phyloP scores from a whole-genome alignment of 495 filamentous ascomycete genomes.

The Aspergillus funiculosus region DNA sequence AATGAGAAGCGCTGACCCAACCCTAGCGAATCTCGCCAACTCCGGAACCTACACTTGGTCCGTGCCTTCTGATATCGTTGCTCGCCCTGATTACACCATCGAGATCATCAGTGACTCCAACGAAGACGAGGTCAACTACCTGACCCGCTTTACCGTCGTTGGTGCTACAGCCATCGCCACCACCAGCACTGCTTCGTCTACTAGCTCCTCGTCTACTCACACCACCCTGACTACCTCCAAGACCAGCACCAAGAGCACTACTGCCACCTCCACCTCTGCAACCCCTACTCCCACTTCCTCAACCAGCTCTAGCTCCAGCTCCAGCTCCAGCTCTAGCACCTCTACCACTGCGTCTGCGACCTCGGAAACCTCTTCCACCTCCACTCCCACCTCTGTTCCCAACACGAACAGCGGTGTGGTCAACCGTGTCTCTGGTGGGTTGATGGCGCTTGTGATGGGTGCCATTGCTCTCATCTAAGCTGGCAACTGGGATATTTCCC shows the following conservation, averaged over 20 bases:
- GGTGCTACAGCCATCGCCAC: slow-evolving; percentile 41
- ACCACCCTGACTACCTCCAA: slow-evolving; percentile 16
- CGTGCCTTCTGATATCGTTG: slow-evolving; percentile 37
- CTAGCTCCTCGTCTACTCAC: slow-evolving; percentile 24
- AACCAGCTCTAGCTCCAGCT: slow-evolving; percentile 5
- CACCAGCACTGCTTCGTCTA: slow-evolving; percentile 24
- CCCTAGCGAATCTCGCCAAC: slow-evolving; percentile 49
- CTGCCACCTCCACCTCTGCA: slow-evolving; percentile 14
- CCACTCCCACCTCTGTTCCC: slow-evolving; percentile 42
- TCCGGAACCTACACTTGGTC: slow-evolving; percentile 53
- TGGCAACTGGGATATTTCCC: slow-evolving; percentile 6
- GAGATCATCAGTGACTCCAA: slow-evolving; percentile 50
- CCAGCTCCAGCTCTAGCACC: slow-evolving; percentile 31
- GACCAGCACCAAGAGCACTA: slow-evolving; percentile 10
- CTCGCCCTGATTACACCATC: slow-evolving; percentile 51
- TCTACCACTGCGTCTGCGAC: slow-evolving; percentile 32
- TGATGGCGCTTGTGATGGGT: slow-evolving; percentile 36
- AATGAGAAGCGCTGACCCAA: slow-evolving; percentile 14
- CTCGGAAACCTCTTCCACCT: slow-evolving; percentile 53
- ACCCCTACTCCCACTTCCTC: slow-evolving; percentile 9
- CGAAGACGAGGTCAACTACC: slow-evolving; percentile 48
- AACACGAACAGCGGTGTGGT: slow-evolving; percentile 10
- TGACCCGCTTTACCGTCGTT: slow-evolving; percentile 51
- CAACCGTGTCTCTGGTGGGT: slow-evolving; percentile 35
- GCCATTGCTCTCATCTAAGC: slow-evolving; percentile 32